These are phyloP conservation scores for Kernera saxatilis DNA, from an alignment of 345 rosid genomes.

Conservation along the genomic window DNA sequence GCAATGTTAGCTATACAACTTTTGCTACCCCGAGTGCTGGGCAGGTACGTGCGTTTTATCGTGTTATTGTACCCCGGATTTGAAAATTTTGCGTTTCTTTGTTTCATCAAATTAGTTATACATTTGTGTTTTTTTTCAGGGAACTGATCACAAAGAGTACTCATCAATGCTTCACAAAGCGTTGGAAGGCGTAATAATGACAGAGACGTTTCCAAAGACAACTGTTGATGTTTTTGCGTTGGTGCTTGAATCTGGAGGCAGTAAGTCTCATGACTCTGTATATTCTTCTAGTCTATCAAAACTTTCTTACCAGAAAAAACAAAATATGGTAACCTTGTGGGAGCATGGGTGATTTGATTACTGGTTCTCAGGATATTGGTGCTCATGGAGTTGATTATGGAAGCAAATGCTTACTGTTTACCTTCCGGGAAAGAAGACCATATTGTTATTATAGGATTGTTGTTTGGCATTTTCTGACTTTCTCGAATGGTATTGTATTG, in stretches of 20 bases:
- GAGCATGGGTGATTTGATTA: neutral
- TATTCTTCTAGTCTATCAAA: neutral
- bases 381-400: neutral
- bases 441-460: neutral
- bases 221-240: constrained; percentile 93
- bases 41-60: constrained; percentile 44
- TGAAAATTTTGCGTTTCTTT: neutral
- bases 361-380: neutral
- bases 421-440: neutral
- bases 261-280: constrained; percentile 44
- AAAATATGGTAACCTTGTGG: neutral
- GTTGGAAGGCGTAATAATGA: constrained; percentile 76
- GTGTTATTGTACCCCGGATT: neutral
- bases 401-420: neutral
- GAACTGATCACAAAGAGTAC: constrained; percentile 65
- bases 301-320: neutral
- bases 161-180: constrained; percentile 94
- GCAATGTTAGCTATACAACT: constrained; percentile 85
- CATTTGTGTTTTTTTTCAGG: constrained; percentile 38
- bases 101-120: constrained; percentile 4
- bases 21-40: constrained; percentile 63
- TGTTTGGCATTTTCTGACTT: neutral
- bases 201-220: constrained; percentile 88
- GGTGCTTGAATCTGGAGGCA: constrained; percentile 95
- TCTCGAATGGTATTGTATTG: constrained; percentile 8